Evolutionary conservation across 345 rosid species (phyloP).

Genomic region (Nephelium lappaceum): DNA sequence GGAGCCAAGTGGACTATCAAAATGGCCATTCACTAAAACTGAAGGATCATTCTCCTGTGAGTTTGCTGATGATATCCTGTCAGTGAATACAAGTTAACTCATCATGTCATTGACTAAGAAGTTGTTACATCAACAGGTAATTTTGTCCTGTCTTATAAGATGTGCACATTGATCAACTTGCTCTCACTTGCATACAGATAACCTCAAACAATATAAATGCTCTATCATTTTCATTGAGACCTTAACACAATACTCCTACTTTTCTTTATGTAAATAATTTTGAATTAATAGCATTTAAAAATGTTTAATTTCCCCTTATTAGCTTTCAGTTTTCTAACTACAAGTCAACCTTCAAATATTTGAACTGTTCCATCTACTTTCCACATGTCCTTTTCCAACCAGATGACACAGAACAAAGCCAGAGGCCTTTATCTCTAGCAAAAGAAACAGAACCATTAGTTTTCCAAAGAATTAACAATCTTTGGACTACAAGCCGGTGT

Average conservation of each 20-base stretch:
- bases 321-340: not conserved
- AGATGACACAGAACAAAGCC: not conserved
- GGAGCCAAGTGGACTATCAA: conserved; percentile 86
- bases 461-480: not conserved
- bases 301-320: not conserved
- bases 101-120: not conserved
- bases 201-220: not conserved
- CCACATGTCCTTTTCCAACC: not conserved
- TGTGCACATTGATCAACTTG: not conserved
- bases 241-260: not conserved
- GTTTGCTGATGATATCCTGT: conserved; percentile 77
- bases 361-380: not conserved
- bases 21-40: conserved; percentile 92
- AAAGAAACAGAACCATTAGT: not conserved
- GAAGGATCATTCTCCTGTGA: conserved; percentile 71
- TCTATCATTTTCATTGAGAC: conserved; percentile 7
- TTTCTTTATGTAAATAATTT: not conserved
- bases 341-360: not conserved
- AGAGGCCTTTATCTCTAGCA: not conserved
- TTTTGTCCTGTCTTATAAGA: conserved; percentile 3
- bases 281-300: not conserved
- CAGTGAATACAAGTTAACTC: conserved; percentile 25
- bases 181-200: not conserved
- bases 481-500: not conserved
- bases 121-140: conserved; percentile 1